These are phyloP conservation scores for Parastagonospora avenae DNA, from an alignment of 2,329 filamentous ascomycete genomes.

Conservation along the genomic window DNA sequence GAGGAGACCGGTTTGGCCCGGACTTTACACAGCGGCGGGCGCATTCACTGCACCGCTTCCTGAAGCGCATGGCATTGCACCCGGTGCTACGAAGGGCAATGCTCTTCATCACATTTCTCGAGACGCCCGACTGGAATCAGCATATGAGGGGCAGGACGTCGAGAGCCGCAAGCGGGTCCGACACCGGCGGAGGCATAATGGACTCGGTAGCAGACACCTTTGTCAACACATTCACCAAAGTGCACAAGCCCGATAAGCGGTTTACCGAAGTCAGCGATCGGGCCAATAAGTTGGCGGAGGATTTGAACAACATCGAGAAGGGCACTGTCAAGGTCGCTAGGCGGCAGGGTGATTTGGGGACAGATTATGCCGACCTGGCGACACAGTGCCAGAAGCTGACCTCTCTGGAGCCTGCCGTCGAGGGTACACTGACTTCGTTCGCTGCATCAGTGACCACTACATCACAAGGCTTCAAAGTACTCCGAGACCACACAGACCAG, in stretches of 20 bases:
- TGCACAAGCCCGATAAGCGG: conserved; percentile 91
- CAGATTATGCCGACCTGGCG: conserved; percentile 86
- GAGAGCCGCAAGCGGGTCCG: conserved; percentile 59
- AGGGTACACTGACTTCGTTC: conserved; percentile 81
- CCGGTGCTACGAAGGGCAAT: conserved; percentile 83
- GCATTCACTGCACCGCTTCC: conserved; percentile 88
- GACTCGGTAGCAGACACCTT: conserved; percentile 96
- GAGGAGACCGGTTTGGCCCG: conserved; percentile 89
- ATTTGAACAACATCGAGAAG: conserved; percentile 91
- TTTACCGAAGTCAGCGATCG: conserved; percentile 94
- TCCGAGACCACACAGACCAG: conserved; percentile 92
- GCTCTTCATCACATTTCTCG: conserved; percentile 86
- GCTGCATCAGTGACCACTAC: conserved; percentile 85
- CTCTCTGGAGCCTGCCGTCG: conserved; percentile 83
- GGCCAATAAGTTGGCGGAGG: conserved; percentile 88
- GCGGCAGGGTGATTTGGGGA: conserved; percentile 83
- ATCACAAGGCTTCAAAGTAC: conserved; percentile 73
- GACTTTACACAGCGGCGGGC: conserved; percentile 91
- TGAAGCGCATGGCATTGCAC: conserved; percentile 84
- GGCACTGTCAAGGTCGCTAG: conserved; percentile 90
- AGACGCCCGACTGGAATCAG: conserved; percentile 94
- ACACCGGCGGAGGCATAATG: conserved; percentile 70
- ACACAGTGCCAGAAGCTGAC: conserved; percentile 96
- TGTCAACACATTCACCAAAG: conserved; percentile 95
- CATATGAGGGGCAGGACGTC: conserved; percentile 82